A percentile compares a stretch with the other conserved stretches of the same genome.
These are phyloP conservation scores for Samsoniella hepiali DNA, from an alignment of 2,329 filamentous ascomycete species.

Conservation along the genomic window DNA sequence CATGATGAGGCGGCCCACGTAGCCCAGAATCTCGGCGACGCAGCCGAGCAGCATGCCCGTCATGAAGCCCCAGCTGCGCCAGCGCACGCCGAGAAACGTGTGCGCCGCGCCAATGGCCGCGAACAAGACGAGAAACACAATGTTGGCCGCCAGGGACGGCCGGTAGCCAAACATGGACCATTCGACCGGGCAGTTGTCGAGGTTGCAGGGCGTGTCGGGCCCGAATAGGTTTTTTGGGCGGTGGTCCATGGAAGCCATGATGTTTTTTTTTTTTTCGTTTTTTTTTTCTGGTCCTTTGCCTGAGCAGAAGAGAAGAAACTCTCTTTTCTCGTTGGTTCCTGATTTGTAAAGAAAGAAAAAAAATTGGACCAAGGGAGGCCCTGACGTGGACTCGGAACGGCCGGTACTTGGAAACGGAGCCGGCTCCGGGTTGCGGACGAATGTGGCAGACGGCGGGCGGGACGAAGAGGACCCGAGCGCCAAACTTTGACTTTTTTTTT, in stretches of 20 bases:
- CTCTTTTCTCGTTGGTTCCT: not conserved
- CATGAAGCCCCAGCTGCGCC: slow-evolving; percentile 48
- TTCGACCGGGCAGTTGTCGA: slow-evolving; percentile 45
- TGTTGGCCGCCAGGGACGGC: slow-evolving; percentile 52
- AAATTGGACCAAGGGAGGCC: not conserved
- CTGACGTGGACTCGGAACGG: slow-evolving; percentile 1
- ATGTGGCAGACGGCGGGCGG: not conserved
- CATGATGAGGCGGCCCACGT: slow-evolving; percentile 56
- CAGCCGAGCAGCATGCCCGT: slow-evolving; percentile 54
- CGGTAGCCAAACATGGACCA: slow-evolving; percentile 53
- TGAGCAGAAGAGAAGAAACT: too few species aligned
- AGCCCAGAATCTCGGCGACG: slow-evolving; percentile 58
- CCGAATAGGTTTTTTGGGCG: slow-evolving; percentile 35
- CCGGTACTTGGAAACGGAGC: not conserved
- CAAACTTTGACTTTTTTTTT: not conserved
- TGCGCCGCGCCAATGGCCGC: slow-evolving; percentile 40
- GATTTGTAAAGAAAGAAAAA: not conserved
- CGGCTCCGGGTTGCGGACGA: not conserved
- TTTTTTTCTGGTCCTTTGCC: not conserved
- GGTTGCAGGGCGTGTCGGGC: slow-evolving; percentile 43
- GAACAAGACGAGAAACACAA: slow-evolving; percentile 50
- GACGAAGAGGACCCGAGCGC: not conserved
- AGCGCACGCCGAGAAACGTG: slow-evolving; percentile 42
- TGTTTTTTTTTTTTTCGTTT: not conserved
- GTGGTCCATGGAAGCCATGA: not conserved